Evolutionary conservation across 2,329 filamentous ascomycete genomes (phyloP).

Genomic region (Paraphoma sp.): DNA sequence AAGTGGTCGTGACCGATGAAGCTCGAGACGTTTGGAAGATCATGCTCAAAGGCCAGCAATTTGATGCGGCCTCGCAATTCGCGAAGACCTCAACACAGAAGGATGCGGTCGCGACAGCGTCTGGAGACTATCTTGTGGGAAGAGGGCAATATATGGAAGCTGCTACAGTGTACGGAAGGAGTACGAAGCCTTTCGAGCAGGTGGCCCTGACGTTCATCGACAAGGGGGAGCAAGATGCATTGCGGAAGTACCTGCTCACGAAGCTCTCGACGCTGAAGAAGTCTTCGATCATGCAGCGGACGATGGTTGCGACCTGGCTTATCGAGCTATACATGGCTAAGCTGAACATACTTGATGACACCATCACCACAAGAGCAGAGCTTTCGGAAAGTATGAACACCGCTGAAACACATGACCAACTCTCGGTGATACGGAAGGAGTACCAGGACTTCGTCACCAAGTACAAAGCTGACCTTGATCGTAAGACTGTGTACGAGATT

Average conservation of each 20-base stretch:
- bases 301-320: slow-evolving; percentile 95
- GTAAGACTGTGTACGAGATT: slow-evolving; percentile 92
- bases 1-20: slow-evolving; percentile 89
- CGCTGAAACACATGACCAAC: slow-evolving; percentile 73
- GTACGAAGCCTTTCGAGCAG: slow-evolving; percentile 96
- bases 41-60: slow-evolving; percentile 84
- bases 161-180: slow-evolving; percentile 88
- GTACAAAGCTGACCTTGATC: slow-evolving; percentile 86
- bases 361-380: slow-evolving; percentile 87
- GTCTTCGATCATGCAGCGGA: slow-evolving; percentile 85
- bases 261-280: slow-evolving; percentile 86
- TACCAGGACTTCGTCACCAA: slow-evolving; percentile 87
- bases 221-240: slow-evolving; percentile 84
- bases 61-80: slow-evolving; percentile 85
- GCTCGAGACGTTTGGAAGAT: slow-evolving; percentile 94
- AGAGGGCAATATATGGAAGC: slow-evolving; percentile 86
- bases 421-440: slow-evolving; percentile 74
- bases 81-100: slow-evolving; percentile 81
- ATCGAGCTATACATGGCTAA: slow-evolving; percentile 98
- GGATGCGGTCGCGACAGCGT: slow-evolving; percentile 89
- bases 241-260: slow-evolving; percentile 86
- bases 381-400: slow-evolving; percentile 74
- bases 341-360: slow-evolving; percentile 91
- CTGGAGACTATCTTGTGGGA: slow-evolving; percentile 83
- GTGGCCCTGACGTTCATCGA: slow-evolving; percentile 92